phyloP scores from a whole-genome alignment of 129 eudicot genomes.

The Chrysanthemum lavandulifolium region DNA sequence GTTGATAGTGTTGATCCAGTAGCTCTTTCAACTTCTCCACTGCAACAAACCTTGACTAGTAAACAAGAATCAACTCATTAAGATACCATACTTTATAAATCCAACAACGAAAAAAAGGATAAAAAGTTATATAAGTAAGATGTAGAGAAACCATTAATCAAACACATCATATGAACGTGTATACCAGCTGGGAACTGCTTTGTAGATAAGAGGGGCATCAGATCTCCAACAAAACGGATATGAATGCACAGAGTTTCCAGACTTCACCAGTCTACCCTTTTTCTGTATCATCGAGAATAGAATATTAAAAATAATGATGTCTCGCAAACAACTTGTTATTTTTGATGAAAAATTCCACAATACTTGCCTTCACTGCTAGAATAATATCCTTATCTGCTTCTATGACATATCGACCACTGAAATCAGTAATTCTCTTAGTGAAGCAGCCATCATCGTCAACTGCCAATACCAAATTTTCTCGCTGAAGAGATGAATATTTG shows the following conservation, averaged over 20 bases:
- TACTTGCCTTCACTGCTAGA: slow-evolving; percentile 59
- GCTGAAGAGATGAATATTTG: slow-evolving; percentile 32
- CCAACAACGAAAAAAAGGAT: no score
- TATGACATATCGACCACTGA: slow-evolving; percentile 53
- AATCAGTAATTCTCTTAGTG: slow-evolving; percentile 61
- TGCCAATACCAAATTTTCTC: slow-evolving; percentile 65
- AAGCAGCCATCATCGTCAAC: slow-evolving; percentile 93
- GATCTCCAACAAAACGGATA: slow-evolving; percentile 29
- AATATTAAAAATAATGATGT: not conserved
- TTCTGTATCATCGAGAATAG: slow-evolving; percentile 31
- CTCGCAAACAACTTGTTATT: slow-evolving; percentile 5
- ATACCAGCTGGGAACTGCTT: slow-evolving; percentile 66
- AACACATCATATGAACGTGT: not conserved
- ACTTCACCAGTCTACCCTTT: slow-evolving; percentile 65
- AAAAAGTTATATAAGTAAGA: no score
- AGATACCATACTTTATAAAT: not conserved
- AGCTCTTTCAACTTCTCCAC: slow-evolving; percentile 12
- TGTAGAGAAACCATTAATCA: not conserved
- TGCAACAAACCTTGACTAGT: not conserved
- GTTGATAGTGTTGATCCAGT: no score
- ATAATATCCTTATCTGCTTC: slow-evolving; percentile 80
- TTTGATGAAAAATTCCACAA: not conserved
- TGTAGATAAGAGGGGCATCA: slow-evolving; percentile 25
- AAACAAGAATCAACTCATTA: not conserved
- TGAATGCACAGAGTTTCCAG: slow-evolving; percentile 65